A percentile compares a stretch with the other conserved stretches of the same genome.
These are phyloP conservation scores for Cymbidium sinense DNA, from an alignment of 106 monocot genomes.

Conservation along the genomic window DNA sequence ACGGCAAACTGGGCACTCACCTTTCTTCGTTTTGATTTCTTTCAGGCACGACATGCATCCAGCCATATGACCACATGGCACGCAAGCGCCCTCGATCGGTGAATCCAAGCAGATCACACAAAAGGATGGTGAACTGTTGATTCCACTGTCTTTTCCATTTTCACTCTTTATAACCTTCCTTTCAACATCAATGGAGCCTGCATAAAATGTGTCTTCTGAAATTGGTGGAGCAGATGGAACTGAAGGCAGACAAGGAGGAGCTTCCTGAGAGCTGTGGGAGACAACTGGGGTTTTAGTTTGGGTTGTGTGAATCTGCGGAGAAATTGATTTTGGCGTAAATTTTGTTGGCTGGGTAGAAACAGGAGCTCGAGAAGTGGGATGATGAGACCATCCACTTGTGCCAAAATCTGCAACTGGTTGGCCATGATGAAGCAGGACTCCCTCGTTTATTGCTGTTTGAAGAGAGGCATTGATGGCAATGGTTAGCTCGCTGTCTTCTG, in stretches of 20 bases:
- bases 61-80: conserved; percentile 94
- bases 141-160: conserved; percentile 1
- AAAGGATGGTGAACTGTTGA: conserved; percentile 1
- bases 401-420: neutral
- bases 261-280: neutral
- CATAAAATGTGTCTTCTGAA: conserved; percentile 16
- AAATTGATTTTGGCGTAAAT: conserved; percentile 15
- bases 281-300: neutral
- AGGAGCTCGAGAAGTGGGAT: conserved; percentile 8
- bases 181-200: conserved; percentile 21
- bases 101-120: conserved; percentile 91
- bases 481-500: conserved; percentile 52
- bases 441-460: conserved; percentile 70
- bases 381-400: conserved; percentile 32
- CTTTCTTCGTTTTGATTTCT: conserved; percentile 68
- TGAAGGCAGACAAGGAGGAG: no score
- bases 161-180: neutral
- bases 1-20: conserved; percentile 90
- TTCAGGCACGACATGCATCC: conserved; percentile 87
- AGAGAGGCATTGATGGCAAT: conserved; percentile 84
- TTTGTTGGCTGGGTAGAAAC: neutral
- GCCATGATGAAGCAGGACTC: conserved; percentile 23
- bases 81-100: conserved; percentile 68
- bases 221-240: conserved; percentile 60
- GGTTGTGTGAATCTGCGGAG: conserved; percentile 25